phyloP scores from a whole-genome alignment of 768 basidiomycete species.

The Lyophyllum shimeji region DNA sequence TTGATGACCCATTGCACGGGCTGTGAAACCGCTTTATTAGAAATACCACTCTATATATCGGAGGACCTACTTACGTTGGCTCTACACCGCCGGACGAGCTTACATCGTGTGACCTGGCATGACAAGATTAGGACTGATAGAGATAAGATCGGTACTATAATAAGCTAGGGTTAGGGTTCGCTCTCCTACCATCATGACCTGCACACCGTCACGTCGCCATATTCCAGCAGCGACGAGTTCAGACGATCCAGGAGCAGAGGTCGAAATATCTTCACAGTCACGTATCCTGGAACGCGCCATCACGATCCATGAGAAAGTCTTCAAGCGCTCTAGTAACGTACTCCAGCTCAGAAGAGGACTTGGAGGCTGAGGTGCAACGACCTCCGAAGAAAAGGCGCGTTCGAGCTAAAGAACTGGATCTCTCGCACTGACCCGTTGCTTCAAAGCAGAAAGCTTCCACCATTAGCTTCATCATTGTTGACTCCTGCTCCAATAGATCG shows the following conservation, averaged over 20 bases:
- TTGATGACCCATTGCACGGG: no score
- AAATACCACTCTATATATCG: no score
- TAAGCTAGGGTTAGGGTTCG: background rate
- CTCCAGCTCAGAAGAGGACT: constrained; percentile 48
- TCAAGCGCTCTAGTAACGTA: constrained; percentile 44
- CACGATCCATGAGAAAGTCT: constrained; percentile 34
- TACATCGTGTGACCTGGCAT: no score
- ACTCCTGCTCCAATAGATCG: constrained; percentile 59
- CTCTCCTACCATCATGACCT: background rate
- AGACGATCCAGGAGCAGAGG: no score
- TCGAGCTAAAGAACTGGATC: background rate
- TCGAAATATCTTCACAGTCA: background rate
- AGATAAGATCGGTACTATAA: background rate
- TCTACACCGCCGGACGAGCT: no score
- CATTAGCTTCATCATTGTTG: constrained; percentile 49
- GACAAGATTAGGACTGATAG: background rate
- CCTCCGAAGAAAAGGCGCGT: constrained; percentile 43
- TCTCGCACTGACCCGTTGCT: background rate
- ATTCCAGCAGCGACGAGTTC: no score
- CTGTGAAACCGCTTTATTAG: no score
- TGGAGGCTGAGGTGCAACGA: constrained; percentile 8
- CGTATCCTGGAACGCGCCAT: background rate
- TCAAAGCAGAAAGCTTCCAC: constrained; percentile 57
- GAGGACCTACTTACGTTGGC: no score
- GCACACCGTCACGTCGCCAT: background rate